Conservation (phyloP, 768 basidiomycete species). For the Serendipita sp. region DNA sequence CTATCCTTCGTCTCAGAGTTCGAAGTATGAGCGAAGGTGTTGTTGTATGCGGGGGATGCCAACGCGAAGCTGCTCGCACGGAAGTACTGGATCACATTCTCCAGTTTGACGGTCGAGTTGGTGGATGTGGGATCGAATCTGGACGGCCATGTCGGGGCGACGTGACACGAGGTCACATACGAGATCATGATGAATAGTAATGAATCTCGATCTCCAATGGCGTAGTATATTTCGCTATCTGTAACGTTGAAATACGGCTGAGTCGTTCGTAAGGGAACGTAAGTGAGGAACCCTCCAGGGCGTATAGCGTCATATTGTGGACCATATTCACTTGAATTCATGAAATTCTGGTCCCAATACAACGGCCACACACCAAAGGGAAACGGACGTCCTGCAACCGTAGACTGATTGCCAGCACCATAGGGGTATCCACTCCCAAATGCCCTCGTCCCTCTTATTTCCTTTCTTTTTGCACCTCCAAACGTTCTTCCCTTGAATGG, state of each 20-base stretch:
- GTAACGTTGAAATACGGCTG: neutral
- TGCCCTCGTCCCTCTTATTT: too few species aligned
- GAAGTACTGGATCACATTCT: constrained; percentile 10
- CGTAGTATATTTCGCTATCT: neutral
- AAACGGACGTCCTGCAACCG: neutral
- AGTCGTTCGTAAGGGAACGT: too few species aligned
- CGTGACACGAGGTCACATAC: too few species aligned
- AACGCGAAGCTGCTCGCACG: neutral
- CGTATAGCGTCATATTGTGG: neutral
- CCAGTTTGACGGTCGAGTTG: neutral
- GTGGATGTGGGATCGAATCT: neutral
- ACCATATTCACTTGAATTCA: too few species aligned
- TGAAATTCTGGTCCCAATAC: too few species aligned
- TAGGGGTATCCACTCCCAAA: too few species aligned
- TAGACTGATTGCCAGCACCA: too few species aligned
- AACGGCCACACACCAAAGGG: neutral
- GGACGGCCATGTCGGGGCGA: too few species aligned
- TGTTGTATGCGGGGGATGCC: too few species aligned
- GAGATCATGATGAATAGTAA: neutral
- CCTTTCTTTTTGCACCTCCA: neutral
- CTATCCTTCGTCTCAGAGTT: neutral
- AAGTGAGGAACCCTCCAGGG: neutral
- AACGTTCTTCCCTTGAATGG: neutral
- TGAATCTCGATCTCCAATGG: neutral
- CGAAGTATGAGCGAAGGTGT: neutral